Percentiles rank a stretch among this genome's conserved stretches.
Conservation (phyloP, 1,284 basidiomycete species). For the Pseudozyma sp. region DNA sequence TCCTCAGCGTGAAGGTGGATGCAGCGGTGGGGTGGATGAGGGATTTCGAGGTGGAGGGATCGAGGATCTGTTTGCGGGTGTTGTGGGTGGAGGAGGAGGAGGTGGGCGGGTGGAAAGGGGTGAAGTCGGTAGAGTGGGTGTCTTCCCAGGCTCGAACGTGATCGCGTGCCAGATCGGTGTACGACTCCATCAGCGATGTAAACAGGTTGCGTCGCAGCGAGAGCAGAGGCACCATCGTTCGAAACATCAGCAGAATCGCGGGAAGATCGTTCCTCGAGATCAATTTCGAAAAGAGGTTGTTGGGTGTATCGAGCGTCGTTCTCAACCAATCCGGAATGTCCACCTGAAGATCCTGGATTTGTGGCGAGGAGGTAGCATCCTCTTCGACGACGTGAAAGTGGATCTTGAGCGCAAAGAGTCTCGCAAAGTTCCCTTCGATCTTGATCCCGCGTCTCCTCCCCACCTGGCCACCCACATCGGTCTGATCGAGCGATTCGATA, state of each 20-base stretch:
- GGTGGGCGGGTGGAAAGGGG: conserved; percentile 16
- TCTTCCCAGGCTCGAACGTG: conserved; percentile 22
- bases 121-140: conserved; percentile 6
- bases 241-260: conserved; percentile 32
- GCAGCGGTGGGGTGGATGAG: conserved; percentile 9
- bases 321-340: conserved; percentile 20
- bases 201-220: conserved; percentile 27
- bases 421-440: conserved; percentile 8
- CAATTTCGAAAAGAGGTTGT: conserved; percentile 3
- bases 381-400: conserved; percentile 24
- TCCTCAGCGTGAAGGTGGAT: conserved; percentile 6
- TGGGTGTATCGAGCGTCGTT: not conserved
- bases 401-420: conserved; percentile 22
- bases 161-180: conserved; percentile 26
- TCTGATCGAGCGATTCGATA: conserved; percentile 20
- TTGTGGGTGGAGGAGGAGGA: not conserved
- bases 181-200: conserved; percentile 22
- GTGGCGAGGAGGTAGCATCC: conserved; percentile 1
- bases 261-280: conserved; percentile 25
- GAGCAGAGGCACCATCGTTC: conserved; percentile 30
- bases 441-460: not conserved
- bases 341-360: conserved; percentile 12
- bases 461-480: not conserved
- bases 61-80: not conserved
- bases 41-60: conserved; percentile 11